These are phyloP conservation scores for Cercospora berteroae DNA, from an alignment of 2,329 filamentous ascomycete genomes.

Conservation along the genomic window DNA sequence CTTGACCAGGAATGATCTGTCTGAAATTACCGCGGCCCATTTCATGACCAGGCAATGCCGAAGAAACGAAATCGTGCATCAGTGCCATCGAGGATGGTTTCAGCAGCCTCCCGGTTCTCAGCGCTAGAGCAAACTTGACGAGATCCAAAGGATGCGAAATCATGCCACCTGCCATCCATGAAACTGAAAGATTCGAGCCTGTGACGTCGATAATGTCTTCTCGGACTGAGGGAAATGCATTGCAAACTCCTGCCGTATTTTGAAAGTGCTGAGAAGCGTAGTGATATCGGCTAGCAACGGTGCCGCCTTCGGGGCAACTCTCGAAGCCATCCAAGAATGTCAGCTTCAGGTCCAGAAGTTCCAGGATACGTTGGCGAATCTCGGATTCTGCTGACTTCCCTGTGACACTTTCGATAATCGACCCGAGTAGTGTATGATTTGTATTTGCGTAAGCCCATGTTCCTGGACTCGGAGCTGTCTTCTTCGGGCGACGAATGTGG, in stretches of 20 bases:
- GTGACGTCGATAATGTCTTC: slow-evolving; percentile 13
- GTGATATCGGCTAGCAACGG: not conserved
- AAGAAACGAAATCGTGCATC: not conserved
- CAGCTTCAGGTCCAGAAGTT: not conserved
- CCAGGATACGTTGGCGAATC: not conserved
- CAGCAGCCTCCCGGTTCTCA: not conserved
- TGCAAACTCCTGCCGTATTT: not conserved
- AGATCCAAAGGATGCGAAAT: slow-evolving; percentile 9
- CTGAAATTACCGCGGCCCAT: not conserved
- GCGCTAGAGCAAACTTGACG: slow-evolving; percentile 1
- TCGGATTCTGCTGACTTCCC: not conserved
- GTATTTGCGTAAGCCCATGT: slow-evolving; percentile 15
- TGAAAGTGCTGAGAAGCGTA: not conserved
- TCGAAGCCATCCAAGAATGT: slow-evolving; percentile 1
- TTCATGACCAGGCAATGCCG: not conserved
- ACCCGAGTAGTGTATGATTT: slow-evolving; percentile 14
- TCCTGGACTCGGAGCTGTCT: slow-evolving; percentile 3
- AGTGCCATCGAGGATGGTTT: not conserved
- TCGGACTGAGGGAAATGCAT: not conserved
- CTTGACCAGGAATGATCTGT: not conserved
- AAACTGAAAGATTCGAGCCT: slow-evolving; percentile 14
- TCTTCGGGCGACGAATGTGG: slow-evolving; percentile 8
- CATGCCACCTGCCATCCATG: slow-evolving; percentile 16
- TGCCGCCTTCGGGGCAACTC: not conserved
- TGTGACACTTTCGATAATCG: slow-evolving; percentile 1